Evolutionary conservation across 371 early-diverging fungal genomes (phyloP).

Genomic region (Smittium culicis): DNA sequence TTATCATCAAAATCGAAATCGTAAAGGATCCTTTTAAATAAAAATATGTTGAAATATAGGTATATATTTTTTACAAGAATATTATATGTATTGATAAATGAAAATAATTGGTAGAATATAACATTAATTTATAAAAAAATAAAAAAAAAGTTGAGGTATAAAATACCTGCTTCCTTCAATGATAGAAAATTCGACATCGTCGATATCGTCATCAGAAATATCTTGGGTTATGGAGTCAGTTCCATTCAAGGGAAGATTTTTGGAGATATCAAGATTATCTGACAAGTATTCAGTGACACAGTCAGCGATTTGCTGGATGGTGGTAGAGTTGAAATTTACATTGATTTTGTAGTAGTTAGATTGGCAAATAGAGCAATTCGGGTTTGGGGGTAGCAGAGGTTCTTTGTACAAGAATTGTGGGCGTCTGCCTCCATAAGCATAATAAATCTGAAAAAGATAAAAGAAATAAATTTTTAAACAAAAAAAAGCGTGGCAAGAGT

Average conservation of each 20-base stretch:
- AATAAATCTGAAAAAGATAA: constrained; percentile 20
- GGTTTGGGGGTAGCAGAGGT: constrained; percentile 30
- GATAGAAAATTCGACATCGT: constrained; percentile 32
- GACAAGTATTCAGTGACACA: neutral
- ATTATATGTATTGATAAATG: neutral
- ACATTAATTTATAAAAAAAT: too few relatives aligned
- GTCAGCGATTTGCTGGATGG: constrained; percentile 21
- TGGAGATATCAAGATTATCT: neutral
- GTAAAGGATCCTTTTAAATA: constrained; percentile 44
- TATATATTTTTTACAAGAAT: neutral
- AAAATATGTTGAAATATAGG: neutral
- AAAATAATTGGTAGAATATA: neutral
- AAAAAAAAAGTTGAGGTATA: neutral
- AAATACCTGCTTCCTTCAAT: constrained; percentile 24
- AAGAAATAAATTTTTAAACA: constrained; percentile 16
- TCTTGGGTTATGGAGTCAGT: too few relatives aligned
- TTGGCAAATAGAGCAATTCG: constrained; percentile 38
- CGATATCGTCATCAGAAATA: constrained; percentile 18
- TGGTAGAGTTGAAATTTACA: neutral
- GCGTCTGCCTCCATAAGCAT: constrained; percentile 27
- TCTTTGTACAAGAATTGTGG: constrained; percentile 30
- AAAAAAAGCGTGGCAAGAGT: neutral
- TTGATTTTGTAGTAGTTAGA: constrained; percentile 13
- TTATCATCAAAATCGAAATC: constrained; percentile 88
- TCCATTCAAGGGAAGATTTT: neutral